Evolutionary conservation across 192 early-diverging fungal species (phyloP).

Genomic region (Gigaspora rosea): DNA sequence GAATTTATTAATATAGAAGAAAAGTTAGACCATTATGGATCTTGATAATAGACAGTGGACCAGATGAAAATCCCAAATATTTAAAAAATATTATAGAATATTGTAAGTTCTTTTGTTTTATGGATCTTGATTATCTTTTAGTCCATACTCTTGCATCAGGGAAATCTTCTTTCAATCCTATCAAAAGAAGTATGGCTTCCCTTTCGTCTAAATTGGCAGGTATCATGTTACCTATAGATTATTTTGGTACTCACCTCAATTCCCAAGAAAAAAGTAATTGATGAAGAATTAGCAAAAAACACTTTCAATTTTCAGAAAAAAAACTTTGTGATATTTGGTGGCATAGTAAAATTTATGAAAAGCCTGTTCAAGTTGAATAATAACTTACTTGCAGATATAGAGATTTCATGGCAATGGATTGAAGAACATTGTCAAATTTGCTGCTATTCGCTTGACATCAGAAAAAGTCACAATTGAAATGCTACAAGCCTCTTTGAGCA

Average conservation of each 20-base stretch:
- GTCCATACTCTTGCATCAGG: neutral
- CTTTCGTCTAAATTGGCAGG: neutral
- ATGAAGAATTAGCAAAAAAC: neutral
- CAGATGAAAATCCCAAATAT: neutral
- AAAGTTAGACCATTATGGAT: neutral
- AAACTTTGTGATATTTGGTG: neutral
- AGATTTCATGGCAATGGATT: neutral
- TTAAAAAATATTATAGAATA: slow-evolving; percentile 12
- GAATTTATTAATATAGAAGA: neutral
- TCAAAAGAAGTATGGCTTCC: neutral
- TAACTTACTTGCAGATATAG: neutral
- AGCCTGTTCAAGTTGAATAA: neutral
- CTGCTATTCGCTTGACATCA: neutral
- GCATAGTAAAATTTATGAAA: neutral
- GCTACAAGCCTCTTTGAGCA: neutral
- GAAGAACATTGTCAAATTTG: neutral
- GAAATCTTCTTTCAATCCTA: neutral
- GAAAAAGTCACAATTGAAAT: neutral
- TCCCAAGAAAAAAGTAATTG: neutral
- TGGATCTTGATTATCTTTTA: slow-evolving; percentile 9
- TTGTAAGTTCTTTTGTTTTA: neutral
- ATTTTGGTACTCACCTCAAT: neutral
- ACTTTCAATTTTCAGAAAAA: neutral
- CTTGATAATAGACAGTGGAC: neutral
- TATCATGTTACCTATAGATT: neutral